Conservation (phyloP, 2,329 filamentous ascomycete species). For the Sclerotiophoma versabilis region DNA sequence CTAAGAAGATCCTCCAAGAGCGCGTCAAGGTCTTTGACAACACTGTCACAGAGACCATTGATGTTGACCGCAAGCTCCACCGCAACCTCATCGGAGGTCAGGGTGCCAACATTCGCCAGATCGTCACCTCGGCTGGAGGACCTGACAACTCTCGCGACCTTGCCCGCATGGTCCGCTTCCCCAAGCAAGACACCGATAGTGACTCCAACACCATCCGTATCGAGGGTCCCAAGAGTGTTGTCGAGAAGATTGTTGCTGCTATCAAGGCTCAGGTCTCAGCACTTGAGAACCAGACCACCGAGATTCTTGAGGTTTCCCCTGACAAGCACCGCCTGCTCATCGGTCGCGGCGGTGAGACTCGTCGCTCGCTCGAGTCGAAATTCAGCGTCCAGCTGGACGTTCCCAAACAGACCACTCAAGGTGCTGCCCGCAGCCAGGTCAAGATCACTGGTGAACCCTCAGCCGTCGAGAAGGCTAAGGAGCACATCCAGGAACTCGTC, state of each 20-base stretch:
- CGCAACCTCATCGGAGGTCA: slow-evolving; percentile 85
- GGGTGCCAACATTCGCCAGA: slow-evolving; percentile 83
- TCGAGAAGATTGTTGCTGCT: slow-evolving; percentile 84
- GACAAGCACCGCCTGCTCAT: slow-evolving; percentile 93
- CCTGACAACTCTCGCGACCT: slow-evolving; percentile 84
- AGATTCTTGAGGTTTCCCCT: slow-evolving; percentile 80
- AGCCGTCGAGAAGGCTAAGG: slow-evolving; percentile 84
- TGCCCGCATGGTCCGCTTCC: slow-evolving; percentile 92
- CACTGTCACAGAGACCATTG: slow-evolving; percentile 82
- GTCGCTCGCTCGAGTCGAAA: slow-evolving; percentile 82
- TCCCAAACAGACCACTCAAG: slow-evolving; percentile 73
- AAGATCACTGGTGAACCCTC: slow-evolving; percentile 82
- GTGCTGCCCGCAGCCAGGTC: slow-evolving; percentile 80
- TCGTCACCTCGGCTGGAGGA: slow-evolving; percentile 87
- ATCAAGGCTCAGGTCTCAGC: slow-evolving; percentile 84
- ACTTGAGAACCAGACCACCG: slow-evolving; percentile 81
- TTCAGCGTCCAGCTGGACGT: slow-evolving; percentile 90
- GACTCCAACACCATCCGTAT: slow-evolving; percentile 83
- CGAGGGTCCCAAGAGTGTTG: slow-evolving; percentile 82
- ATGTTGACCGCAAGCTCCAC: slow-evolving; percentile 95
- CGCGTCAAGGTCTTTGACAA: slow-evolving; percentile 88
- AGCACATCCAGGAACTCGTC: slow-evolving; percentile 78
- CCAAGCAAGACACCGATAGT: slow-evolving; percentile 82
- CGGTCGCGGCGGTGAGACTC: slow-evolving; percentile 86
- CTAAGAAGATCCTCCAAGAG: slow-evolving; percentile 88